Evolutionary conservation across 169 alveolate species (phyloP).

Genomic region (Cryptosporidium canis): DNA sequence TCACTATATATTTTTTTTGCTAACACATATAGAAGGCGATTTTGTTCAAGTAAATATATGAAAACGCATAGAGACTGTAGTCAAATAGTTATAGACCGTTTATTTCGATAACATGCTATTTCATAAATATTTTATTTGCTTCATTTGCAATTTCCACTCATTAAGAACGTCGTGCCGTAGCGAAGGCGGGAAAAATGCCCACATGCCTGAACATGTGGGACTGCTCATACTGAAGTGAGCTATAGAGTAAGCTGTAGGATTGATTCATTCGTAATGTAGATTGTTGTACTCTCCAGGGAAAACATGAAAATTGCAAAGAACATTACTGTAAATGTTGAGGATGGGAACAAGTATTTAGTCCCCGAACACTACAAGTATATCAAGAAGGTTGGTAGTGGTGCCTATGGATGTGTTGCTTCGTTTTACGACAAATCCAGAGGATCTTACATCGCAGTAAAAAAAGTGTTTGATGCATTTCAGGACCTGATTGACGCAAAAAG

Average conservation of each 20-base stretch:
- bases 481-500: conserved; percentile 90
- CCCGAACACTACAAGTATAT: conserved; percentile 70
- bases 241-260: background rate
- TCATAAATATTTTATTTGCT: no score
- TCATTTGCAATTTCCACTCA: conserved; percentile 18
- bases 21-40: no score
- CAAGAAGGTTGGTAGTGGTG: conserved; percentile 80
- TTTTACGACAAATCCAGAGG: conserved; percentile 74
- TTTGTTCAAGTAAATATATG: no score
- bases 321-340: conserved; percentile 45
- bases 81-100: no score
- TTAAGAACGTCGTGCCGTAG: conserved; percentile 66
- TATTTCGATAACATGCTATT: no score
- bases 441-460: conserved; percentile 85
- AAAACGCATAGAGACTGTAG: no score
- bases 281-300: background rate
- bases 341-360: conserved; percentile 32
- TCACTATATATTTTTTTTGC: no score
- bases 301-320: conserved; percentile 45
- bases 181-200: conserved; percentile 64
- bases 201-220: conserved; percentile 71
- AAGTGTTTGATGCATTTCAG: conserved; percentile 87
- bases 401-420: conserved; percentile 81
- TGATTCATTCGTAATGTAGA: conserved; percentile 29
- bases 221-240: background rate